These are phyloP conservation scores for Blastobotrys malaysiensis DNA, from an alignment of 1,139 yeast species.

Conservation along the genomic window DNA sequence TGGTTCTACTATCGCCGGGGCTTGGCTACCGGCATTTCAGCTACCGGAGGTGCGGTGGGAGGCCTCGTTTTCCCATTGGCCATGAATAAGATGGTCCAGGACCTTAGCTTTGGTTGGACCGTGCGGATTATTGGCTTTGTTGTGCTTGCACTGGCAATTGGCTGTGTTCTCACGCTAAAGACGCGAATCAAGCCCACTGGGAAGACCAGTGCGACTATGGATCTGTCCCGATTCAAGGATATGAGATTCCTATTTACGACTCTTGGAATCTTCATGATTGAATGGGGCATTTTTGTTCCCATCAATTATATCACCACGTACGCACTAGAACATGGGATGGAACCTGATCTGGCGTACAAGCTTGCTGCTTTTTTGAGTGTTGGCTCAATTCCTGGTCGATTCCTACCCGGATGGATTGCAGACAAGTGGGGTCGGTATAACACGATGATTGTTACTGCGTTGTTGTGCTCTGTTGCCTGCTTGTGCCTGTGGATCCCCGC, in stretches of 20 bases:
- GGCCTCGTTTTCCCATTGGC: conserved; percentile 55
- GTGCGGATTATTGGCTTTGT: conserved; percentile 52
- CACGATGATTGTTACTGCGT: conserved; percentile 42
- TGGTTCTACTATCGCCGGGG: conserved; percentile 56
- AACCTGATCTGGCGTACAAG: conserved; percentile 40
- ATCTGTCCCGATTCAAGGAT: conserved; percentile 42
- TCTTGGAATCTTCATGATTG: conserved; percentile 43
- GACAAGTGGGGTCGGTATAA: conserved; percentile 50
- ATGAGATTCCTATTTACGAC: conserved; percentile 38
- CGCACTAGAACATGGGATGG: conserved; percentile 42
- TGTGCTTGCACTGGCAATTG: conserved; percentile 36
- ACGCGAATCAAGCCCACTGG: conserved; percentile 36
- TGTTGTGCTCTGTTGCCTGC: conserved; percentile 33
- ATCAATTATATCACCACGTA: conserved; percentile 49
- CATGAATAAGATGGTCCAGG: conserved; percentile 43
- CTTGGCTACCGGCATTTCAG: conserved; percentile 51
- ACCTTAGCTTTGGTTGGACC: conserved; percentile 58
- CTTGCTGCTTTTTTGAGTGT: conserved; percentile 42
- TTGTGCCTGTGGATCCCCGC: conserved; percentile 51
- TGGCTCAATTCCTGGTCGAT: conserved; percentile 45
- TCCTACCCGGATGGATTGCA: conserved; percentile 44
- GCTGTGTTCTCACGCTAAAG: conserved; percentile 40
- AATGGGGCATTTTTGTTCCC: conserved; percentile 46
- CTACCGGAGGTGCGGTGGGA: conserved; percentile 60
- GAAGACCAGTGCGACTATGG: conserved; percentile 30